Base-by-base conservation (phyloP, 176 grass and related monocot species). In the Lolium multiflorum region DNA sequence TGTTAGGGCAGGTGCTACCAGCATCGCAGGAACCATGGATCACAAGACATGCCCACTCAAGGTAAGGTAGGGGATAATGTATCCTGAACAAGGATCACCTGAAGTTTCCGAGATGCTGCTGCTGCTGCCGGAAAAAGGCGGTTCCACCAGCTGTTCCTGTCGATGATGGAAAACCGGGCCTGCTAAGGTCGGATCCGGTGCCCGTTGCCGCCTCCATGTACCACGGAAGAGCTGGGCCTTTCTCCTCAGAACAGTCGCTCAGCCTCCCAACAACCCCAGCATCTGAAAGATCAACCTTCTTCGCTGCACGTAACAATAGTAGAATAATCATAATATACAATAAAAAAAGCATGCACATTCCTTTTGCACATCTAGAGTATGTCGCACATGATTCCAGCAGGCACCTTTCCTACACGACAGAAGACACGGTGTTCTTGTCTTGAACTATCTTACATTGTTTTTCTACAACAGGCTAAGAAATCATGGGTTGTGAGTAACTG, bases 281-380 rank as follows among this genome's bases (percentile, higher is more conserved):
- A 74, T 65, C 74, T 58, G 66, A 74, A 79, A 66, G 38, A 80
- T 74, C 39, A 3, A 6, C 74, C 66, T 74, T 74, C 75, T 83
- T 87, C 7, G 89, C 84, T 87, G 84, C 84, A 67, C 2, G 64
- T 81, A 20, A 35, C 28, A 81, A 81, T 26, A 62, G 44, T 21
- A 64, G 18, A 78, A 28, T 5, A 35, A 7, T 46, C 14, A 82
- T 81, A 15, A 81, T 9, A 35, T 66, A 79, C 31, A 35, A 35
- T 35, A 35, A 35, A 35, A 35, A 17, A 37, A 65, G 62, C 12
- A 22, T 49, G 6, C 56, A 64, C 17, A 52, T 83, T 28, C 37
- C 15, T 35, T 44, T 48, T 26, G 35, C 26, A 3, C 7, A 85
- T 43, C 48, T 24, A 85, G 6, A 14, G 60, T 49, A 81, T 54